Evolutionary conservation across 768 basidiomycete genomes (phyloP).

Genomic region (Lentinula sp.): DNA sequence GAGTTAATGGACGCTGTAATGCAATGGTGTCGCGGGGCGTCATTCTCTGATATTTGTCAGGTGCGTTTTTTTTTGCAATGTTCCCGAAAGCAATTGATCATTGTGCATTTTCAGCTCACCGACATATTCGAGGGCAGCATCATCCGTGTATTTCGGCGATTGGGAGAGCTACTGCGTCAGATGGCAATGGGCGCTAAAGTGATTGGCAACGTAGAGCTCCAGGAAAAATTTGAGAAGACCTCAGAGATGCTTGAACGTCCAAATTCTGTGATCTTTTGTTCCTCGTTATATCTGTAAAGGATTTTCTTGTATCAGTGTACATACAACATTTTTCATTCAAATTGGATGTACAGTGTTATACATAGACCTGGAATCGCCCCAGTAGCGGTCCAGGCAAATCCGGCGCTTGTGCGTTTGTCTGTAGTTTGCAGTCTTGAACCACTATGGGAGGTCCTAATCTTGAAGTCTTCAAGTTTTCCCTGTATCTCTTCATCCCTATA

Average conservation of each 20-base stretch:
- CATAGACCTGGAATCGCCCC: no score
- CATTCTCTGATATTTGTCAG: slow-evolving; percentile 95
- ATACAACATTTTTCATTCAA: neutral
- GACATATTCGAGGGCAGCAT: slow-evolving; percentile 97
- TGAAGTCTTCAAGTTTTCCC: slow-evolving; percentile 85
- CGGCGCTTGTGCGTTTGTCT: no score
- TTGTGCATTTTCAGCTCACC: slow-evolving; percentile 56
- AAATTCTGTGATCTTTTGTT: slow-evolving; percentile 91
- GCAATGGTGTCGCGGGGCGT: slow-evolving; percentile 97
- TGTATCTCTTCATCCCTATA: slow-evolving; percentile 84
- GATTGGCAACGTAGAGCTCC: slow-evolving; percentile 90
- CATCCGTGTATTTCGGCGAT: slow-evolving; percentile 91
- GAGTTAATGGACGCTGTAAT: slow-evolving; percentile 98
- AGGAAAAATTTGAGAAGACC: slow-evolving; percentile 89
- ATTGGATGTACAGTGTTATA: no score
- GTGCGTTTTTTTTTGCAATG: slow-evolving; percentile 31
- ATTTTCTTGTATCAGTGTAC: no score
- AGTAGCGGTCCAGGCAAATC: no score
- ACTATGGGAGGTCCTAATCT: slow-evolving; percentile 73
- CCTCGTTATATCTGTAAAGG: slow-evolving; percentile 70
- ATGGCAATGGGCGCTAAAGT: slow-evolving; percentile 96
- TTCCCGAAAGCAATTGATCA: neutral
- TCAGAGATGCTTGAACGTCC: slow-evolving; percentile 91
- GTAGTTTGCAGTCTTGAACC: neutral
- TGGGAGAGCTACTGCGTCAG: slow-evolving; percentile 92